Evolutionary conservation across 2,329 filamentous ascomycete genomes (phyloP).

Genomic region (Karstenula rhodostoma): DNA sequence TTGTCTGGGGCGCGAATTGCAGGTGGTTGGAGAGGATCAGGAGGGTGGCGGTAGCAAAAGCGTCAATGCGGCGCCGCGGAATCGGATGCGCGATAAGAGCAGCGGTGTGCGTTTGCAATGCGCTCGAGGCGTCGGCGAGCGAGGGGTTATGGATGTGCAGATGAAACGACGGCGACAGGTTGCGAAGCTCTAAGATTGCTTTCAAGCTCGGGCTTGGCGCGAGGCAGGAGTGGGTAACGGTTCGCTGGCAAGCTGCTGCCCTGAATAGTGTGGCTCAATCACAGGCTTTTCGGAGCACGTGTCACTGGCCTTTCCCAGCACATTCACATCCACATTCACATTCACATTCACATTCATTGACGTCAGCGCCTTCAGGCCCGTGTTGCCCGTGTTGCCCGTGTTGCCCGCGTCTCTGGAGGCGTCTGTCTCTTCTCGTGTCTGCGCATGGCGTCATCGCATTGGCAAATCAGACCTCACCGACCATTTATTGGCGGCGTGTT

Average conservation of each 20-base stretch:
- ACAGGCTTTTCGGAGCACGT: neutral
- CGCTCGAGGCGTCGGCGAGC: constrained; percentile 11
- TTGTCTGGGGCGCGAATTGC: constrained; percentile 32
- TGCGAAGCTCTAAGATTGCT: constrained; percentile 19
- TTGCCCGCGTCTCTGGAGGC: neutral
- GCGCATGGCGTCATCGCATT: constrained; percentile 16
- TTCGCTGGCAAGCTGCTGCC: neutral
- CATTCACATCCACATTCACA: too few relatives aligned
- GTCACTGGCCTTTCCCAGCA: neutral
- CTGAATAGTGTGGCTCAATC: constrained; percentile 1
- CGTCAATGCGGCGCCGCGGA: constrained; percentile 34
- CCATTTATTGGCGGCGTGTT: neutral
- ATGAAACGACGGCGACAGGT: constrained; percentile 6
- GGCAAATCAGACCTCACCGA: constrained; percentile 9
- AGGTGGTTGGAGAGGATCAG: constrained; percentile 34
- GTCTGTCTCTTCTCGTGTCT: too few relatives aligned
- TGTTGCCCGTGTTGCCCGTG: neutral
- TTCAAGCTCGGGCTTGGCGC: constrained; percentile 14
- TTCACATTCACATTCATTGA: neutral
- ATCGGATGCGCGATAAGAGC: constrained; percentile 26
- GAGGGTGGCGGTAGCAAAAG: constrained; percentile 31
- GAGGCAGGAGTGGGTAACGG: neutral
- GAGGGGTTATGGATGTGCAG: constrained; percentile 1
- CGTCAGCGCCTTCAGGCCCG: constrained; percentile 7
- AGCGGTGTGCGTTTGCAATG: constrained; percentile 24